phyloP scores from a whole-genome alignment of 106 monocot species.

The Iris macrosiphon region DNA sequence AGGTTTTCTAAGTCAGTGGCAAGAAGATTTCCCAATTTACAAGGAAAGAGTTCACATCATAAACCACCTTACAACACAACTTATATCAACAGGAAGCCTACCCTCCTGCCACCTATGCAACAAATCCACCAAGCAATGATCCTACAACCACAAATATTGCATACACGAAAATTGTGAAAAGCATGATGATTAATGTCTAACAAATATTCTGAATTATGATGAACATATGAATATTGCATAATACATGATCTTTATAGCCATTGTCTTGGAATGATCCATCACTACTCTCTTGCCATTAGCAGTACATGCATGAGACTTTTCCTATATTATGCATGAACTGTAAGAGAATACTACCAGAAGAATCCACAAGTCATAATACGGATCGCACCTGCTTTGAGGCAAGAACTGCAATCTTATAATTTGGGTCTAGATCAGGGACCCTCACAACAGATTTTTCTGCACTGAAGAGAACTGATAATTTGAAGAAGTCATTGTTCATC shows the following conservation, averaged over 20 bases:
- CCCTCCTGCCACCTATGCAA: conserved; percentile 92
- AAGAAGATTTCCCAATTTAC: background rate
- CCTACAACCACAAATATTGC: conserved; percentile 30
- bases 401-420: conserved; percentile 86
- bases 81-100: conserved; percentile 82
- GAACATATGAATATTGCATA: background rate
- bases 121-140: conserved; percentile 87
- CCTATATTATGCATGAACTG: background rate
- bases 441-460: conserved; percentile 77
- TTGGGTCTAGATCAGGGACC: conserved; percentile 79
- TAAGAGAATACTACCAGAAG: background rate
- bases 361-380: background rate
- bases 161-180: background rate
- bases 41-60: background rate
- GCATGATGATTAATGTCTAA: too few species aligned
- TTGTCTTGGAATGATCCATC: background rate
- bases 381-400: conserved; percentile 78
- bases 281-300: background rate
- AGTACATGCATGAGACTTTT: conserved; percentile 1
- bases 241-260: background rate
- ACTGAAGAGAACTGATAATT: conserved; percentile 62
- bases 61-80: conserved; percentile 77
- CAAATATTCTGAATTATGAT: too few species aligned
- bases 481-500: conserved; percentile 60
- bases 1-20: background rate